Base-by-base conservation (phyloP, 2,329 filamentous ascomycete species). In the Exophiala oligosperma region DNA sequence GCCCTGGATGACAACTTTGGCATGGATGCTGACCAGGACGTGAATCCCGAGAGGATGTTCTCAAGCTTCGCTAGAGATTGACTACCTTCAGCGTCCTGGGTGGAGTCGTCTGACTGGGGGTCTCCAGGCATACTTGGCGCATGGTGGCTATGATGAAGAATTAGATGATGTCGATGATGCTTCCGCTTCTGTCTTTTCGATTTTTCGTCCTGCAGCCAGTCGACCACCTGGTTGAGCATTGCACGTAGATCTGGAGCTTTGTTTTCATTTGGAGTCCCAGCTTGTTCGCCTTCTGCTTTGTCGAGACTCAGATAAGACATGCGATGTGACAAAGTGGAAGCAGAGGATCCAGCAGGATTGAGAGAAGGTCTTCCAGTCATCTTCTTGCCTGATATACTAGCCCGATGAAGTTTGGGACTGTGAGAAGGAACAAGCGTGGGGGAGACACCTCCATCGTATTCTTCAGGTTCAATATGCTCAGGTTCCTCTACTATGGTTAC, bases 201-300 rank as follows among this genome's bases (percentile, higher is more conserved):
- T 69, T 87, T 89, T 74, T 97, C 92, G 50, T 87, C 84, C 66
- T 92, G 85, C 40, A 97, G 77, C 93, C 93, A 97, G 64, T 90
- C 85, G 26, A 84, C 81, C 12, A 97, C 86, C 69, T 95, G 90
- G 21, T 86, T 81, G 28, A 94, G 75, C 6, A 95, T 69, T 46
- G 62, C 66, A 8, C 60, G 59, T 23, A 62, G 48, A 43, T 66
- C 63, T 1, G 60, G 55, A 44, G 62, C 56, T 35, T 64, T 62
- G 57, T 55, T 41, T 44, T 63, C 56, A 37, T 49, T 37, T 52
- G 63, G 56, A 46, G 61, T 53, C 14, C 49, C 54, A 41, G 37
- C 56, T 37, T 57, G 24, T 38, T 54, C 55, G 11, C 44, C 35
- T 40, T 57, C 40, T 32, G 46, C n/a, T 21, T 57, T 35, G 48